Conservation (phyloP, 805 yeast genomes). For the Ogataea saltuana region DNA sequence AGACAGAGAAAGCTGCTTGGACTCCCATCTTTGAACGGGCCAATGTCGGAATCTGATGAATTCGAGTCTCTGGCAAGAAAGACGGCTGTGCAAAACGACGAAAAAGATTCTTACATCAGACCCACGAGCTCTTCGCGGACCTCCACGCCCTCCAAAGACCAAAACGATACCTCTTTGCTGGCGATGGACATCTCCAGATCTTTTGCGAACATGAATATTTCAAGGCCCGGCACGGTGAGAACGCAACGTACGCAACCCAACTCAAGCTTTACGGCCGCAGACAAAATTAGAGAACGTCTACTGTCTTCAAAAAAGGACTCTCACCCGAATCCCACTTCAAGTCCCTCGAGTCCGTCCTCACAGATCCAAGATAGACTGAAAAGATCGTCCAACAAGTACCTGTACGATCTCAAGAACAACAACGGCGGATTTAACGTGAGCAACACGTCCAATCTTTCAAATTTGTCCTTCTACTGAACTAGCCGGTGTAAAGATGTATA, state of each 20-base stretch:
- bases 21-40: slow-evolving; percentile 27
- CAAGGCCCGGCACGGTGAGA: slow-evolving; percentile 7
- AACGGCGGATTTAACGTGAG: slow-evolving; percentile 22
- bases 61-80: not conserved
- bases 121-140: slow-evolving; percentile 8
- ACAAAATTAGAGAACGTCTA: slow-evolving; percentile 20
- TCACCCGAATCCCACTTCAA: slow-evolving; percentile 1
- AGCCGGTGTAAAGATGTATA: no score
- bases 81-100: not conserved
- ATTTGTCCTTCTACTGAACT: slow-evolving; percentile 24
- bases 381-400: slow-evolving; percentile 24
- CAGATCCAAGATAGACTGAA: slow-evolving; percentile 11
- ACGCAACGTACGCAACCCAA: not conserved
- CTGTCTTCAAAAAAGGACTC: slow-evolving; percentile 17
- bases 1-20: slow-evolving; percentile 50
- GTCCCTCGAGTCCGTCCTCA: slow-evolving; percentile 4
- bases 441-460: slow-evolving; percentile 10
- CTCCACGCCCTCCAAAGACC: slow-evolving; percentile 9
- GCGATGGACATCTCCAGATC: slow-evolving; percentile 31
- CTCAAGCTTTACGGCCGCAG: slow-evolving; percentile 2
- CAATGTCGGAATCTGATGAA: slow-evolving; percentile 10
- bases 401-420: slow-evolving; percentile 19
- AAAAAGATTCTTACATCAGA: not conserved
- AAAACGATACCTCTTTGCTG: slow-evolving; percentile 21
- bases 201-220: slow-evolving; percentile 32